Evolutionary conservation across 2,329 filamentous ascomycete genomes (phyloP), one percentile per base, ranked within the genome.

Genomic region (Thielaviopsis ethacetica): DNA sequence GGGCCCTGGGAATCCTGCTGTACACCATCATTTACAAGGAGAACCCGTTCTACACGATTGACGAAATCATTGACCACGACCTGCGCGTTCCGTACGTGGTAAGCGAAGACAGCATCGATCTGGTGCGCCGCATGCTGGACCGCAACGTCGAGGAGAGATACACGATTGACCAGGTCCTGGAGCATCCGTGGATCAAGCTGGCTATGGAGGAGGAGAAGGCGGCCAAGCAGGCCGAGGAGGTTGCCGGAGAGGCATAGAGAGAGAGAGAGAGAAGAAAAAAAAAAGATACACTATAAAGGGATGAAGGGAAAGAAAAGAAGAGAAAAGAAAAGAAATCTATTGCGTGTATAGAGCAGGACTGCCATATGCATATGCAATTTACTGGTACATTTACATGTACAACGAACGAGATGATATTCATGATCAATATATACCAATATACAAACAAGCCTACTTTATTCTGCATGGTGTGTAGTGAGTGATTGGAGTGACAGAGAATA

Each of bases 1-100:
- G 93, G 93, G 93, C 93, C 0, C 79, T 98, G 17, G 93, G 93
- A 24, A 97, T 98, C 67, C 79, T 98, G 26, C 81, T 98, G 15
- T 98, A 98, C 75, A 98, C 93, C 27, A 96, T 98, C 67, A 86
- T 97, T 67, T 98, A 98, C 79, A 98, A 97, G 73, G 93, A 98
- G 73, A 98, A 98, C 68, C 91, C 93, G 0, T 98, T 96, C 71
- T 97, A 97, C 78, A 94, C 87, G 71, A 93, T 97, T 67, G 93
- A 98, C 70, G 93, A 98, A 75, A 98, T 98, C 67, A 94, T 97
- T 81, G 93, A 98, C 69, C 91, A 91, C 67, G 91, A 96, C 65
- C 76, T 98, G 61, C 82, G 93, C 54, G 85, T 98, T 27, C 93
- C 93, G 0, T 96, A 88, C 69, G 80, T 86, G 38, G 83, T 91